These are phyloP conservation scores for Candida oleophila DNA, from an alignment of 805 yeast genomes.

Conservation along the genomic window DNA sequence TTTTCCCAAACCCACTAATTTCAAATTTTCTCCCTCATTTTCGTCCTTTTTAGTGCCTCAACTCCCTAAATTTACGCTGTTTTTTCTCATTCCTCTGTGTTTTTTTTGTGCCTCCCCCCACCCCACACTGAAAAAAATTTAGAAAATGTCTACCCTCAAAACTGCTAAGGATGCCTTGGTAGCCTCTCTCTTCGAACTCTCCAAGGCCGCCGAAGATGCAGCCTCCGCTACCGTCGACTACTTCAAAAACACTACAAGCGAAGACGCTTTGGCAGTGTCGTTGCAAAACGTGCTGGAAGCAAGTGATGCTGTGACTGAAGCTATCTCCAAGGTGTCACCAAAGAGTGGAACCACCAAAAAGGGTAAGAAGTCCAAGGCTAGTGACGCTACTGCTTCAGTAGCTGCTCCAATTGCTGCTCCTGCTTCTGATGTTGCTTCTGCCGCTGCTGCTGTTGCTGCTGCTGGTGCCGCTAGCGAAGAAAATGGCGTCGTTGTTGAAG, in stretches of 20 bases:
- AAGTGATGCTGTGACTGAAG: slow-evolving; percentile 16
- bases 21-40: neutral
- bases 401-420: slow-evolving; percentile 15
- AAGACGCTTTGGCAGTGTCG: slow-evolving; percentile 40
- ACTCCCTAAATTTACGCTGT: slow-evolving; percentile 1
- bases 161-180: slow-evolving; percentile 41
- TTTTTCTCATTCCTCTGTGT: neutral
- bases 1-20: slow-evolving; percentile 1
- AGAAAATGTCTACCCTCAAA: slow-evolving; percentile 18
- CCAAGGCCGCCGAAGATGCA: slow-evolving; percentile 84
- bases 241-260: slow-evolving; percentile 52
- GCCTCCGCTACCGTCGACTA: slow-evolving; percentile 78
- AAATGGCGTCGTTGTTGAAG: slow-evolving; percentile 1
- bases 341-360: slow-evolving; percentile 1
- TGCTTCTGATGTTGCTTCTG: slow-evolving; percentile 11
- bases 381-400: slow-evolving; percentile 8
- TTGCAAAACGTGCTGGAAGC: slow-evolving; percentile 41
- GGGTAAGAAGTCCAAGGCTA: slow-evolving; percentile 2
- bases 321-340: slow-evolving; percentile 11
- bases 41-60: neutral
- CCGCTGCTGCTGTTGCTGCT: slow-evolving; percentile 10
- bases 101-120: neutral
- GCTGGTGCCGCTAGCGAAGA: slow-evolving; percentile 7
- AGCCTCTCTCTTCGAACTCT: slow-evolving; percentile 75
- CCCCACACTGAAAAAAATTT: neutral